Evolutionary conservation across 345 rosid species (phyloP).

Genomic region (Brassica cretica): DNA sequence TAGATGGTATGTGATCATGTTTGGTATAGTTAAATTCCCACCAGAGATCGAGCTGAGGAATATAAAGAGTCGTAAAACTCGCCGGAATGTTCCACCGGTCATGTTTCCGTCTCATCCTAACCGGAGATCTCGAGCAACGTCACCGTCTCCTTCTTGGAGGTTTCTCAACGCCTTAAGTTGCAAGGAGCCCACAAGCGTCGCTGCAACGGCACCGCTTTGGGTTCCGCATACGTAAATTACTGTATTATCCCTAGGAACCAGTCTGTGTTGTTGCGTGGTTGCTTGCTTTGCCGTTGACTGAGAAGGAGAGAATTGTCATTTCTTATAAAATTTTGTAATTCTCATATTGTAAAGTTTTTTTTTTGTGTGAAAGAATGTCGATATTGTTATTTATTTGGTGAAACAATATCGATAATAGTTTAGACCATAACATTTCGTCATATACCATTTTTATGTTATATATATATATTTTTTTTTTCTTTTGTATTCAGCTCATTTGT

Average conservation of each 20-base stretch:
- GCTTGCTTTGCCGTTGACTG: constrained; percentile 8
- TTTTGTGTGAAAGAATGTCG: constrained; percentile 18
- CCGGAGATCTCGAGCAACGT: constrained; percentile 37
- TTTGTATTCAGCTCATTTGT: background rate
- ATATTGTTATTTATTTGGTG: constrained; percentile 29
- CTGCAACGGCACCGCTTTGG: constrained; percentile 56
- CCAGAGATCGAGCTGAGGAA: constrained; percentile 65
- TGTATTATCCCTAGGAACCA: background rate
- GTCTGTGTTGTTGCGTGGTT: background rate
- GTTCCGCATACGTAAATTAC: constrained; percentile 37
- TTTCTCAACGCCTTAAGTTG: constrained; percentile 69
- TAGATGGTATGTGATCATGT: constrained; percentile 62
- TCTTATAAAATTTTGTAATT: constrained; percentile 5
- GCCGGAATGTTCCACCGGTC: constrained; percentile 48
- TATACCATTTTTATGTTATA: background rate
- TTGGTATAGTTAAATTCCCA: constrained; percentile 62
- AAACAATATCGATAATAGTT: constrained; percentile 18
- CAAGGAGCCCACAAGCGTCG: constrained; percentile 54
- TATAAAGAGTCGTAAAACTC: constrained; percentile 63
- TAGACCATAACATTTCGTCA: constrained; percentile 6
- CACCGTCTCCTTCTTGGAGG: constrained; percentile 49
- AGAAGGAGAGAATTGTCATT: constrained; percentile 8
- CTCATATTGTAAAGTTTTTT: background rate
- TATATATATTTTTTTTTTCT: background rate
- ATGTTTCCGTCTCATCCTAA: constrained; percentile 42